phyloP scores from a whole-genome alignment of 176 grass and related monocot species.

The Aechmea fasciata region DNA sequence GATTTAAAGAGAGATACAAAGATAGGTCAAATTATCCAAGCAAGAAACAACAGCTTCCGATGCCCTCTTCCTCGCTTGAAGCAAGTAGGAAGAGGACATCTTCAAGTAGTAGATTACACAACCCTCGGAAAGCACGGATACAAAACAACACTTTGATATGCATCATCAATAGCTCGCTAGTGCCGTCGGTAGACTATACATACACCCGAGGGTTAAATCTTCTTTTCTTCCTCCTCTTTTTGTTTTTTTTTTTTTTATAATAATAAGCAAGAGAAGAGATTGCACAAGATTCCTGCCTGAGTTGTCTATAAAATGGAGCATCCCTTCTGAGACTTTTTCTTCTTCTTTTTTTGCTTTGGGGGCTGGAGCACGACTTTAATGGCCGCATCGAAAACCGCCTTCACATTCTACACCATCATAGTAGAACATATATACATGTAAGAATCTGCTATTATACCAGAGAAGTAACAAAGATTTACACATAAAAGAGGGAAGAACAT shows the following conservation, averaged over 20 bases:
- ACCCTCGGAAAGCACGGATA: not conserved
- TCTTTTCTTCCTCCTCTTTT: not conserved
- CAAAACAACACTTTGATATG: too few species aligned
- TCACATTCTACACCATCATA: conserved; percentile 25
- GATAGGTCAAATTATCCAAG: conserved; percentile 6
- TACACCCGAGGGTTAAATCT: not conserved
- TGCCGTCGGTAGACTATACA: conserved; percentile 1
- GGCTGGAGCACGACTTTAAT: conserved; percentile 32
- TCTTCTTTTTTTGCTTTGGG: conserved; percentile 25
- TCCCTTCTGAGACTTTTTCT: conserved; percentile 27
- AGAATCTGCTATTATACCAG: not conserved
- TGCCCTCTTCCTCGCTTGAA: conserved; percentile 2
- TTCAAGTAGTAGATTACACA: not conserved
- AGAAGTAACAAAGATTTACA: too few species aligned
- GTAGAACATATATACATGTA: not conserved
- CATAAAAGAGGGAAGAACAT: not conserved
- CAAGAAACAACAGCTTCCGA: conserved; percentile 3
- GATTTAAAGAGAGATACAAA: conserved; percentile 17
- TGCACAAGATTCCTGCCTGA: not conserved
- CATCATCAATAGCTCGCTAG: not conserved
- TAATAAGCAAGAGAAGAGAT: too few species aligned
- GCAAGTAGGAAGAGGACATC: conserved; percentile 3
- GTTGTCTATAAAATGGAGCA: conserved; percentile 22
- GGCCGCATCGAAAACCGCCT: conserved; percentile 34
- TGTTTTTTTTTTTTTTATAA: too few species aligned